These are phyloP conservation scores for Trichoderma sp. DNA, from an alignment of 2,329 filamentous ascomycete species.

Conservation along the genomic window DNA sequence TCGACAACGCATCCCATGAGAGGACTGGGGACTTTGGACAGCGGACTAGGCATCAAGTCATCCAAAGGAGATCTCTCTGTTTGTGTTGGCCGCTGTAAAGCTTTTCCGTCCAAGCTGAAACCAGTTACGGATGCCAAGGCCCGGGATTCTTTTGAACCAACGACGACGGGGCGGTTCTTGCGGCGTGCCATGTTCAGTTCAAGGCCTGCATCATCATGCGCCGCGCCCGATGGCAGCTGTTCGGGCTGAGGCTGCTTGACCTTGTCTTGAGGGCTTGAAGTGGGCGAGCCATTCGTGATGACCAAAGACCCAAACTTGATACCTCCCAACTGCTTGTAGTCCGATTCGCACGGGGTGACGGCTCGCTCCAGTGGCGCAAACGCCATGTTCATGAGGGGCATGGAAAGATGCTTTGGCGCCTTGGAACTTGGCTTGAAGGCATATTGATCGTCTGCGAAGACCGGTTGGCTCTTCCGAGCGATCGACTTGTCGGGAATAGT, in stretches of 20 bases:
- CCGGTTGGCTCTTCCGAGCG: conserved; percentile 45
- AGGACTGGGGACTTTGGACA: conserved; percentile 11
- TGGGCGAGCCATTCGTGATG: conserved; percentile 63
- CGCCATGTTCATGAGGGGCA: conserved; percentile 36
- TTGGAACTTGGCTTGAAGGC: conserved; percentile 3
- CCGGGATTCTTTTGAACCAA: conserved; percentile 15
- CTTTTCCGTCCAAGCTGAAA: background rate
- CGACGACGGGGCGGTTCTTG: conserved; percentile 4
- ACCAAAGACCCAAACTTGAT: conserved; percentile 65
- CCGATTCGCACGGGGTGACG: conserved; percentile 51
- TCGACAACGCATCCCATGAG: background rate
- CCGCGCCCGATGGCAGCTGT: background rate
- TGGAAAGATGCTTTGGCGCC: conserved; percentile 40
- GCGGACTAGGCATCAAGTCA: conserved; percentile 15
- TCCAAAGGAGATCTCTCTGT: background rate
- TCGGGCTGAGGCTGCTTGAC: background rate
- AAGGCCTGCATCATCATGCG: background rate
- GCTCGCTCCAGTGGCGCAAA: conserved; percentile 34
- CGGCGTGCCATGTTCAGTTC: conserved; percentile 14
- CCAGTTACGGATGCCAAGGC: conserved; percentile 21
- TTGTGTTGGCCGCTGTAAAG: background rate
- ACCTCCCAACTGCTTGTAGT: conserved; percentile 63
- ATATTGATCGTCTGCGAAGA: conserved; percentile 22
- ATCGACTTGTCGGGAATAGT: conserved; percentile 37
- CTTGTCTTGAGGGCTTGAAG: conserved; percentile 40